A percentile compares a stretch with the other conserved stretches of the same genome.
phyloP scores from a whole-genome alignment of 2,329 filamentous ascomycete genomes.

The Ceratocystis albifundus region DNA sequence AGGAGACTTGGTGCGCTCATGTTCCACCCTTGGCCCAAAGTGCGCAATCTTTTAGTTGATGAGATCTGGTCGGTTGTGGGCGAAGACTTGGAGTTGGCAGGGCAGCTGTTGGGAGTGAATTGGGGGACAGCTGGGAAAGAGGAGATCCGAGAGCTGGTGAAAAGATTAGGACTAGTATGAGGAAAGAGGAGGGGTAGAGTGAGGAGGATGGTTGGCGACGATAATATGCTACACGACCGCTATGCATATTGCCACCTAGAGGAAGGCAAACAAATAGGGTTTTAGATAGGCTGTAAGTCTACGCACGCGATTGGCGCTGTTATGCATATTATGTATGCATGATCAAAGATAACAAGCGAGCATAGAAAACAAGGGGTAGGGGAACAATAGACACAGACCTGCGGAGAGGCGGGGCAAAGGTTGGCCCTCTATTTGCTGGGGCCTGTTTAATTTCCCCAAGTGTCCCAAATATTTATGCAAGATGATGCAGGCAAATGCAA shows the following conservation, averaged over 20 bases:
- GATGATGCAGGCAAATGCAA: background rate
- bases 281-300: no score
- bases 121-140: conserved; percentile 45
- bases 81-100: conserved; percentile 27
- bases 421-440: background rate
- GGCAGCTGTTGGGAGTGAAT: conserved; percentile 41
- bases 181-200: background rate
- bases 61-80: conserved; percentile 43
- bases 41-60: conserved; percentile 50
- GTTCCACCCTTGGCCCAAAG: conserved; percentile 69
- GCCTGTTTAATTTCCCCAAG: background rate
- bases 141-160: conserved; percentile 35
- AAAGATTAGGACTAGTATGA: conserved; percentile 34
- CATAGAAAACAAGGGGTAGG: background rate
- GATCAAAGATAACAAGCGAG: background rate
- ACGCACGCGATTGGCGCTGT: background rate
- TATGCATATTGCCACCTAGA: background rate
- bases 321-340: conserved; percentile 11
- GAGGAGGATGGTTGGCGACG: background rate
- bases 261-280: background rate
- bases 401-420: background rate
- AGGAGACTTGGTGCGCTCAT: conserved; percentile 63
- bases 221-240: background rate
- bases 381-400: background rate
- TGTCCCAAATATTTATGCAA: background rate